Evolutionary conservation across 2,329 filamentous ascomycete species (phyloP).

Genomic region (Diatrype stigma): DNA sequence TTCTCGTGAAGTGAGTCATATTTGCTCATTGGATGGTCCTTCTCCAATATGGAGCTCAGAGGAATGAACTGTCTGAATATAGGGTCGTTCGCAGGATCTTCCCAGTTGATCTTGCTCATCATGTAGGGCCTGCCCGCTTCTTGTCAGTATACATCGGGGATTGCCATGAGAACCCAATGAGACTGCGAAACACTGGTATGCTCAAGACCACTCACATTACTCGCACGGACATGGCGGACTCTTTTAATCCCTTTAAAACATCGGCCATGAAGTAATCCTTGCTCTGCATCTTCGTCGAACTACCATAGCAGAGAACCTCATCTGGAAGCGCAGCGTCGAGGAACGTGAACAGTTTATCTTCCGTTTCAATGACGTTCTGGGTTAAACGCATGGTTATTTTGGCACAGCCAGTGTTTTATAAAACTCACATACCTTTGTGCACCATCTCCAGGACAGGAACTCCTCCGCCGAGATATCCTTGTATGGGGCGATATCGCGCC

Average conservation of each 20-base stretch:
- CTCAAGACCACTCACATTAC: conserved; percentile 40
- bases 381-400: conserved; percentile 25
- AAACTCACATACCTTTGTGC: conserved; percentile 11
- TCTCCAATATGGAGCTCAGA: conserved; percentile 45
- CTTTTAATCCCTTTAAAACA: conserved; percentile 46
- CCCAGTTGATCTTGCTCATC: conserved; percentile 56
- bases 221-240: conserved; percentile 56
- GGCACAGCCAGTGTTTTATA: not conserved
- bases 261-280: conserved; percentile 52
- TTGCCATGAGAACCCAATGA: not conserved
- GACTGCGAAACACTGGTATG: not conserved
- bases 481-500: conserved; percentile 15
- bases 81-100: conserved; percentile 53
- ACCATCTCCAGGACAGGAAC: conserved; percentile 22
- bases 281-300: conserved; percentile 33
- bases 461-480: conserved; percentile 10
- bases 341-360: conserved; percentile 43
- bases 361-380: conserved; percentile 46
- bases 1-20: conserved; percentile 58
- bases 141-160: conserved; percentile 1
- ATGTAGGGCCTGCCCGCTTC: conserved; percentile 45
- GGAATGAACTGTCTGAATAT: conserved; percentile 59
- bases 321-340: conserved; percentile 47
- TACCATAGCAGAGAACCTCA: conserved; percentile 36
- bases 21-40: conserved; percentile 50